These are phyloP conservation scores for Cordyceps sp. DNA, from an alignment of 2,329 filamentous ascomycete genomes.

Conservation along the genomic window DNA sequence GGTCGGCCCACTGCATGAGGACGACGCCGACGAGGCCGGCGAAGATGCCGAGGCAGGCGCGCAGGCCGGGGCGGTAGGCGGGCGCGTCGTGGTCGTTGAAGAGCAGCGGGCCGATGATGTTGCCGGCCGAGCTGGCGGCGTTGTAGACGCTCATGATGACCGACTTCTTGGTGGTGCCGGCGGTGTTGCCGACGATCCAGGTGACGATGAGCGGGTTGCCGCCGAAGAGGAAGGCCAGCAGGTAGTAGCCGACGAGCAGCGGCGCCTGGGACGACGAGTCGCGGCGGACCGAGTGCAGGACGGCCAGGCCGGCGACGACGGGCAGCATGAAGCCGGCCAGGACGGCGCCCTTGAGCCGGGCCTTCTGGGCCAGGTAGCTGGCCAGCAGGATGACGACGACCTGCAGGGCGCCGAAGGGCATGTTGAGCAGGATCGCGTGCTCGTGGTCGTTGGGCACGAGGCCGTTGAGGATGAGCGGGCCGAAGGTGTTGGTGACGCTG, in stretches of 20 bases:
- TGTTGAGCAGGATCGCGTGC: slow-evolving; percentile 43
- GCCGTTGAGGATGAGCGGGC: slow-evolving; percentile 43
- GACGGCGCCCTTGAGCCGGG: slow-evolving; percentile 38
- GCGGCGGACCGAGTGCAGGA: slow-evolving; percentile 38
- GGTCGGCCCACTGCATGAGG: slow-evolving; percentile 33
- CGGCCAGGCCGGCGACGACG: slow-evolving; percentile 39
- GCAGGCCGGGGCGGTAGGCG: slow-evolving; percentile 38
- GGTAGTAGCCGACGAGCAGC: slow-evolving; percentile 45
- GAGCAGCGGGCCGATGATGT: slow-evolving; percentile 49
- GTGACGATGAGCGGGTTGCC: slow-evolving; percentile 48
- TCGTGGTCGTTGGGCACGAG: slow-evolving; percentile 44
- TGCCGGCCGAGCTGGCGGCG: slow-evolving; percentile 42
- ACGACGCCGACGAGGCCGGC: slow-evolving; percentile 34
- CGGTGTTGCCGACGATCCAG: slow-evolving; percentile 56
- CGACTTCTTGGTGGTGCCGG: slow-evolving; percentile 50
- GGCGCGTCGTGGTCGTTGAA: slow-evolving; percentile 43
- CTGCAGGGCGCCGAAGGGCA: slow-evolving; percentile 49
- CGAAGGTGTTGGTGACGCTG: slow-evolving; percentile 46
- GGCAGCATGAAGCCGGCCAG: slow-evolving; percentile 37
- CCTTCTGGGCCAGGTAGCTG: slow-evolving; percentile 40
- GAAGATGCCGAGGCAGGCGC: slow-evolving; percentile 36
- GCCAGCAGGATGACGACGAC: slow-evolving; percentile 39
- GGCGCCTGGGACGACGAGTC: slow-evolving; percentile 14
- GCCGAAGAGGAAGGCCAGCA: slow-evolving; percentile 49
- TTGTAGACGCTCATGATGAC: slow-evolving; percentile 48